Conservation (phyloP, 2,329 filamentous ascomycete genomes). For the Geoglossum cookeanum region DNA sequence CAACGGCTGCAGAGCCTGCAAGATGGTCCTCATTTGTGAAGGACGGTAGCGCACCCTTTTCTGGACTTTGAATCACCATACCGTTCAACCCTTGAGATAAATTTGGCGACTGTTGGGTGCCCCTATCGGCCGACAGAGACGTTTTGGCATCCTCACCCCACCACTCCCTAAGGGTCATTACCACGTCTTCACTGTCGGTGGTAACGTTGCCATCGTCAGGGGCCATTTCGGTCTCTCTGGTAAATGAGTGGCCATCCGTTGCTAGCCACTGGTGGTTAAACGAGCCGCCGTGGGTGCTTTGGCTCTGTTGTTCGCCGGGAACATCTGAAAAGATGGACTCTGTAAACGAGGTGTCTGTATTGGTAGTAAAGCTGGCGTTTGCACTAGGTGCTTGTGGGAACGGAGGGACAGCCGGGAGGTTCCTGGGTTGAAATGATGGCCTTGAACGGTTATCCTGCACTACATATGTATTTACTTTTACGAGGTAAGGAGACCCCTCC, state of each 20-base stretch:
- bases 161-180: neutral
- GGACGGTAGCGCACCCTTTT: neutral
- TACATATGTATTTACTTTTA: neutral
- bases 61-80: neutral
- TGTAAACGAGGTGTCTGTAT: neutral
- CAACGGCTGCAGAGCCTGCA: neutral
- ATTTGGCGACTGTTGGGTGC: neutral
- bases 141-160: neutral
- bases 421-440: neutral
- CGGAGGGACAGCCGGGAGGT: neutral
- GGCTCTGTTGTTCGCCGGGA: neutral
- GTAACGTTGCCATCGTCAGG: neutral
- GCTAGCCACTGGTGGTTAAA: too few species aligned
- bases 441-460: neutral
- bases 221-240: neutral
- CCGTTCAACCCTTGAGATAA: neutral
- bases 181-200: neutral
- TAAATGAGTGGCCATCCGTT: neutral
- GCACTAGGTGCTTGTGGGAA: neutral
- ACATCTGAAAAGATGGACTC: neutral
- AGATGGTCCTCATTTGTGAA: neutral
- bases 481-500: neutral
- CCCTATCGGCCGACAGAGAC: neutral
- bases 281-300: neutral
- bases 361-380: neutral